Evolutionary conservation across 2,329 filamentous ascomycete species (phyloP), one percentile per base, ranked within the genome.

Genomic region (Tolypocladium tropicale): DNA sequence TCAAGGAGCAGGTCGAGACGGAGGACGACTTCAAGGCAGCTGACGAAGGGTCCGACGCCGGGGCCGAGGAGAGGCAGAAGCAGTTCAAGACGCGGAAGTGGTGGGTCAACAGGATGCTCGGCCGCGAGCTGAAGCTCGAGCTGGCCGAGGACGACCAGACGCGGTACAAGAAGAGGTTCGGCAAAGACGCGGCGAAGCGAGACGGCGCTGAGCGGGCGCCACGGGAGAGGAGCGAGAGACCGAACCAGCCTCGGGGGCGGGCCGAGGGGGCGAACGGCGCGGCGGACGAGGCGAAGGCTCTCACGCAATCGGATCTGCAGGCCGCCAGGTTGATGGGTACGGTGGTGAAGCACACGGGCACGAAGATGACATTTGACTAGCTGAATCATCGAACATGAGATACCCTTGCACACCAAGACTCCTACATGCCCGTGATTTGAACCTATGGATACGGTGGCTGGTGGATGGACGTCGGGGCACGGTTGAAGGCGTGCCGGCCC

Each of bases 141-240:
- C 91, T 93, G 65, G 94, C 94, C 23, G 94, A 99, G 74, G 94
- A 97, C 70, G 84, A 92, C 57, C 85, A 90, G 63, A 83, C 84
- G 36, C 78, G 94, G 57, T 99, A 99, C 73, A 93, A 93, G 77
- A 99, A 97, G 78, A 84, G 94, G 2, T 97, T 88, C 67, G 88
- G 90, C 61, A 93, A 92, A 70, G 86, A 86, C 43, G 80, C 78
- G 34, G 34, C 37, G 46, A 71, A 70, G 62, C 60, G 55, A 53
- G 61, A 69, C 57, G 55, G 48, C 4, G 49, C 58, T 57, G 63
- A 59, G 62, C 74, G 62, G 64, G 61, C 34, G 58, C 62, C 53
- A 12, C 73, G 54, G 70, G 70, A 53, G 68, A 68, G 55, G 71
- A 75, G 52, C 63, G 72, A 58, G 61, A 70, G 69, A 63, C 76